Evolutionary conservation across 2,329 filamentous ascomycete genomes (phyloP).

Genomic region (Sarocladium kiliense): DNA sequence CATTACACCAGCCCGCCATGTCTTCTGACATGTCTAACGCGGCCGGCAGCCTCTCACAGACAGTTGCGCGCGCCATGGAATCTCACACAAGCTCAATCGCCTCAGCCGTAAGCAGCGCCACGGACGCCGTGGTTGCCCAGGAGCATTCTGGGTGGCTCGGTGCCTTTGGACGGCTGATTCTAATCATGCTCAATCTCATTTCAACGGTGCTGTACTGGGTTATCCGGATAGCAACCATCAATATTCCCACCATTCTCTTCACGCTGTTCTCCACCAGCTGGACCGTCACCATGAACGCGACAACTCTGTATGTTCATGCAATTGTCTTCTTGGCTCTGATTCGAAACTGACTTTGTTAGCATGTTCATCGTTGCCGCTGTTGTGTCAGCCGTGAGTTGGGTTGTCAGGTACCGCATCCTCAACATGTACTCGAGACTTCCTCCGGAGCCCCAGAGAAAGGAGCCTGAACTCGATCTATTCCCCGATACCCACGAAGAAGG

Average conservation of each 20-base stretch:
- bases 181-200: slow-evolving; percentile 49
- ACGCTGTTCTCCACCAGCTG: slow-evolving; percentile 85
- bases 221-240: slow-evolving; percentile 82
- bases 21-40: slow-evolving; percentile 35
- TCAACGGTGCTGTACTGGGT: slow-evolving; percentile 68
- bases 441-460: slow-evolving; percentile 90
- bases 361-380: slow-evolving; percentile 73
- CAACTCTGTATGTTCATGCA: slow-evolving; percentile 65
- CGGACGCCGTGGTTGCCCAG: slow-evolving; percentile 29
- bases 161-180: slow-evolving; percentile 48
- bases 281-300: slow-evolving; percentile 98
- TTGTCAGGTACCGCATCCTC: slow-evolving; percentile 89
- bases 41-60: slow-evolving; percentile 27
- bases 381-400: slow-evolving; percentile 84
- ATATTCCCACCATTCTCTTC: slow-evolving; percentile 83
- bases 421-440: slow-evolving; percentile 96
- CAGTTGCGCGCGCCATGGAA: slow-evolving; percentile 25
- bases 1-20: slow-evolving; percentile 28
- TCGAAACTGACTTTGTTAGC: slow-evolving; percentile 31
- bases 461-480: slow-evolving; percentile 91
- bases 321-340: slow-evolving; percentile 13
- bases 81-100: slow-evolving; percentile 26
- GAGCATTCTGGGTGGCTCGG: slow-evolving; percentile 51
- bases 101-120: slow-evolving; percentile 31
- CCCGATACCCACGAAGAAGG: slow-evolving; percentile 88